Evolutionary conservation across 306 rosid species (phyloP), one percentile per base, ranked within the genome.

Genomic region (Quercus engelmannii): DNA sequence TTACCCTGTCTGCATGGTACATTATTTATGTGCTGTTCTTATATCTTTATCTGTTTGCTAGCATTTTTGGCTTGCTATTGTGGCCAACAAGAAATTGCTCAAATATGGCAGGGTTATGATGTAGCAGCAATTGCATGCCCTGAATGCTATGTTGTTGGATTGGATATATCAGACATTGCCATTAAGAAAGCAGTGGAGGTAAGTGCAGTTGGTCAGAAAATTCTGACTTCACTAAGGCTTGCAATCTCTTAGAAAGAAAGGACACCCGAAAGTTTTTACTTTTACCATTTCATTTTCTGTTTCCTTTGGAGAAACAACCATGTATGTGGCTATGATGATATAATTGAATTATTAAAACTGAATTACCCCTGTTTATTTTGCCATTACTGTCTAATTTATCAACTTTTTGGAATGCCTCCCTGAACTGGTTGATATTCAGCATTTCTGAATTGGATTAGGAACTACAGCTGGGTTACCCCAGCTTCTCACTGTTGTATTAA

Each of bases 141-240:
- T 54, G 62, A 86, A 54, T 80, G 78, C 76, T 54, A 65, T 11
- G 85, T 83, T 49, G 43, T 76, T 69, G 86, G 89, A 76, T 73
- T 86, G 71, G 89, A 86, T 84, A 68, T 86, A 61, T 86, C 89
- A 25, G 56, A 59, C 61, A 76, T 46, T 43, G 86, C 86, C 85
- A 76, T 74, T 17, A 71, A 76, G 56, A 79, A 77, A 72, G 86
- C 85, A 6, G 9, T 28, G 55, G 63, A 83, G 86, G 88, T 85
- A 75, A 55, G 43, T 21, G 52, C 20, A 14, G 38, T 4, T 35
- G 20, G 2, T 62, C 4, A 26, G 43, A 43, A 75, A 61, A 67
- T 67, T n/a, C 52, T 35, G 13, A 19, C 28, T 9, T 67, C 51
- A 67, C 1, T 2, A 35, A 19, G 52, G 72, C 72, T 19, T 35